These are phyloP conservation scores for Cruciata laevipes DNA, from an alignment of 257 asterid genomes.

Conservation along the genomic window DNA sequence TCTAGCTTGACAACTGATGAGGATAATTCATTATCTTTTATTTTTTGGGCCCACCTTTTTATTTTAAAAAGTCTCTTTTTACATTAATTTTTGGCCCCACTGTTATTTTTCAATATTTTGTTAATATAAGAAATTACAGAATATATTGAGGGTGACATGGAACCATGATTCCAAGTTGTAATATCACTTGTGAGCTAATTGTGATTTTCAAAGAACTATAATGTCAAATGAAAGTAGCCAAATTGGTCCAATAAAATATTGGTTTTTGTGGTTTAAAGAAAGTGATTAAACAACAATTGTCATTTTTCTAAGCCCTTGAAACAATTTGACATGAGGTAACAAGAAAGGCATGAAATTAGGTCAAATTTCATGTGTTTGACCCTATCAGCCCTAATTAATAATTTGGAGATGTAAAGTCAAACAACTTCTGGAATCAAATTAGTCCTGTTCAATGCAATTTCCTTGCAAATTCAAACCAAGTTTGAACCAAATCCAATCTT, in stretches of 20 bases:
- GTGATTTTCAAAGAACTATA: neutral
- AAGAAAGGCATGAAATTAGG: neutral
- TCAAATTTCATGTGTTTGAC: neutral
- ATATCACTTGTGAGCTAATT: neutral
- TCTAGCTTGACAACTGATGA: slow-evolving; percentile 2
- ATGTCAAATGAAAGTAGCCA: neutral
- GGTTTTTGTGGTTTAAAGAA: neutral
- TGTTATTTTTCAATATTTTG: neutral
- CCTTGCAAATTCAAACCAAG: neutral
- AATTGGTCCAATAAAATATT: neutral
- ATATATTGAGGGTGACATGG: neutral
- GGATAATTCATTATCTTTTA: neutral
- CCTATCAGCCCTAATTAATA: neutral
- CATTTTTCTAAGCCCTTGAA: neutral
- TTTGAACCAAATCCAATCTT: neutral
- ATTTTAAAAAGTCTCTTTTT: neutral
- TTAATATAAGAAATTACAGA: neutral
- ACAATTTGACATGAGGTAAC: neutral
- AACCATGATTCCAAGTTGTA: neutral
- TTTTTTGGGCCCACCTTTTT: neutral
- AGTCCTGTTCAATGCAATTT: neutral
- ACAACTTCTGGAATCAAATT: neutral
- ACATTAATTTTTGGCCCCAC: neutral
- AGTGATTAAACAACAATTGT: neutral
- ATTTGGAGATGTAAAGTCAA: neutral